Base-by-base conservation (phyloP, 78 protist species). In the Creolimax fragrantissima region DNA sequence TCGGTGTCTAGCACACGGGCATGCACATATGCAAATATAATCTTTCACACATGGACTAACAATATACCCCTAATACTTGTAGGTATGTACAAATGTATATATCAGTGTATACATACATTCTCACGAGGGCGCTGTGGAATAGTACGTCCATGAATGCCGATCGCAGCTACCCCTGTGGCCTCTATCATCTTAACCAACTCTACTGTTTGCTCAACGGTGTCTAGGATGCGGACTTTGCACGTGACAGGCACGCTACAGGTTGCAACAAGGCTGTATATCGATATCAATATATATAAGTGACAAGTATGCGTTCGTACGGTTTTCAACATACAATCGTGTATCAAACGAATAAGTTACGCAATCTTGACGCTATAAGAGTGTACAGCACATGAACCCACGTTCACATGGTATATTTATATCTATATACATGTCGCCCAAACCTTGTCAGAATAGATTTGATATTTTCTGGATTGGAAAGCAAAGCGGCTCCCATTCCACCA, bases 401-500 rank as follows among this genome's bases (percentile, higher is more conserved):
- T n/a, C n/a, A n/a, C n/a, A n/a, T n/a, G 74, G 11, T 47, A 47
- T 47, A 47, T 47, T 7, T 47, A 47, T 7, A 47, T 7, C 37
- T 47, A 47, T 47, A 47, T 47, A 47, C 11, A 47, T 47, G 11
- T 58, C 74, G 24, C 74, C 11, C 74, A 58, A 17, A 58, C 74
- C 74, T 58, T 17, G 74, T 58, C 39, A 58, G 74, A 17, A 58
- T 17, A 17, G 11, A 17, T 83, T 24, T 83, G 35, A 83, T 93
- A 2, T 5, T 45, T 37, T 92, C 95, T n/a, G 93, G 95, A 3
- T 43, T 35, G 4, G 32, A 3, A n/a, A 93, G 47, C 35, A 95
- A 92, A 11, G 94, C 96, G 3, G 96, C 94, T 5, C 96, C 96
- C 95, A 93, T 93, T 35, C 96, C 97, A 2, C 95, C 94, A 17